Conservation (phyloP, 139 green algal species). For the Pseudopediastrum boryanum region DNA sequence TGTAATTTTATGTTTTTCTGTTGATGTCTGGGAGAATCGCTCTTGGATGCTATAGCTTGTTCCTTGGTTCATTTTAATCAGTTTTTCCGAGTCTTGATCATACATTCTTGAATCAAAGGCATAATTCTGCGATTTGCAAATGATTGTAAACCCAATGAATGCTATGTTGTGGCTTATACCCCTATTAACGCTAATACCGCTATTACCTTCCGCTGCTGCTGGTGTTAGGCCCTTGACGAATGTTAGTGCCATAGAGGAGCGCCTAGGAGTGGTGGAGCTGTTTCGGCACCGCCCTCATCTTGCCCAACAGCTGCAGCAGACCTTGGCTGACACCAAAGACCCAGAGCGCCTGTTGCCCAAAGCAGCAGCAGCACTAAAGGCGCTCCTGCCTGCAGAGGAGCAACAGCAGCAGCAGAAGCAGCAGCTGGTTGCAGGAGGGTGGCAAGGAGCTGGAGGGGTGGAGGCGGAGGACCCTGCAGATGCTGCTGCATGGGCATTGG, state of each 20-base stretch:
- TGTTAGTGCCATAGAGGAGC: constrained; percentile 40
- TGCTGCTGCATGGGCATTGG: neutral
- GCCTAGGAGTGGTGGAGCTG: constrained; percentile 42
- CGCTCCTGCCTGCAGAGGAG: constrained; percentile 23
- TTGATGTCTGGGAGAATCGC: too few species aligned
- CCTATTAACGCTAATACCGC: too few species aligned
- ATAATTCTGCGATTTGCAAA: too few species aligned
- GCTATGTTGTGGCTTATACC: too few species aligned
- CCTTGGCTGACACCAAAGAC: constrained; percentile 35
- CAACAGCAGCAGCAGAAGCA: constrained; percentile 14
- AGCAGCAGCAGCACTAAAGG: constrained; percentile 24
- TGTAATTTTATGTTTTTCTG: too few species aligned
- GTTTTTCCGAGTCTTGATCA: too few species aligned
- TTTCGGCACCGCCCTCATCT: constrained; percentile 13
- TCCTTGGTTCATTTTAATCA: too few species aligned
- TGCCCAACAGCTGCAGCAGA: constrained; percentile 24
- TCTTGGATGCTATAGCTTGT: too few species aligned
- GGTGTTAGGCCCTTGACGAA: constrained; percentile 40
- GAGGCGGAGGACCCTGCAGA: neutral
- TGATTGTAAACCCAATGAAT: too few species aligned
- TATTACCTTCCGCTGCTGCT: too few species aligned
- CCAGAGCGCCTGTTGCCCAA: constrained; percentile 49
- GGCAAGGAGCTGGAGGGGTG: neutral
- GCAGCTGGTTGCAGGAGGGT: neutral
- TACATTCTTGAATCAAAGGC: too few species aligned